Evolutionary conservation across 306 rosid genomes (phyloP), one percentile per base, ranked within the genome.

Genomic region (Coriaria nepalensis): DNA sequence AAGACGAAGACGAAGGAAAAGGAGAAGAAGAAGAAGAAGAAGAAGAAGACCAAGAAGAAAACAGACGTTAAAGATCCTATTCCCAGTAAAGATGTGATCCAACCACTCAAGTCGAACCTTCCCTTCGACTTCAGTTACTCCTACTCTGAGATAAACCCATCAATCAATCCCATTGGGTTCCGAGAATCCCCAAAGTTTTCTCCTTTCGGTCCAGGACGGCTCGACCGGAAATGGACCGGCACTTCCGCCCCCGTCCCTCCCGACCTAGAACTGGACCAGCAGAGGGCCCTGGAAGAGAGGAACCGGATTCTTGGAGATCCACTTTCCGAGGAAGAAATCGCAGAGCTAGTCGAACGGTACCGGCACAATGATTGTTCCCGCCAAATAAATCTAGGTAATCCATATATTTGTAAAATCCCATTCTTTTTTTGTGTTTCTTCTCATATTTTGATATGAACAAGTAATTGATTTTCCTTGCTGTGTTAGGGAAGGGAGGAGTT

Each of bases 141-240:
- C 8, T 84, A 90, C 54, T 81, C 93, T 0, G 97, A 90, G 55
- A 61, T 65, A 9, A 37, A 73, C 48, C 63, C 76, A 7, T 68
- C 80, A 6, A 49, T 65, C 0, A 51, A 53, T 10, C 95, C 93
- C 20, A 71, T 81, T 15, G 70, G 93, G 13, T 81, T 65, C 72
- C 80, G 97, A n/a, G 93, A 90, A 73, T 79, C 97, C 2, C 90
- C 93, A 2, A 90, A 71, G 45, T 84, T 90, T 68, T 90, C 95
- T 5, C 95, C 95, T 0, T 90, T 84, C 6, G 93, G 96, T 0
- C 97, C 97, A 6, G 86, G 80, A 6, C 77, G 87, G 7, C 79
- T 84, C 7, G 92, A 84, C 61, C 68, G 93, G 37, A 67, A 58
- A 41, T 90, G 95, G 93, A 84, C 82, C 0, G 87, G 95, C 0